A percentile compares a stretch with the other conserved stretches of the same genome.
Evolutionary conservation across 2,329 filamentous ascomycete species (phyloP).

Genomic region (Trichoderma polysporum): DNA sequence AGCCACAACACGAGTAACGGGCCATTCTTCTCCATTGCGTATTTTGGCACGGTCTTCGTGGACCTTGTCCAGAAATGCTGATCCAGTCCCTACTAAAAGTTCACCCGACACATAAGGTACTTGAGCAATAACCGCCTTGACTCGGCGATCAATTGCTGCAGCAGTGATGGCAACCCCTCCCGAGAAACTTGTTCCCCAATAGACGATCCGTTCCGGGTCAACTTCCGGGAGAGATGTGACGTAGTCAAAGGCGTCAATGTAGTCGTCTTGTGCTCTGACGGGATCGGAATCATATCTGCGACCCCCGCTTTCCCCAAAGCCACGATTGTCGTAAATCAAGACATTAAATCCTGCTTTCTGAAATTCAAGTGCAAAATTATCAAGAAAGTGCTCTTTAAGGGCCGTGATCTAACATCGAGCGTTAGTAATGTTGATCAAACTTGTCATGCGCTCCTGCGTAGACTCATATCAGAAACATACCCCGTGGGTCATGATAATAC

Average conservation of each 20-base stretch:
- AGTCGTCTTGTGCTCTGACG: constrained; percentile 20
- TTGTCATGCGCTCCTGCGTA: not conserved
- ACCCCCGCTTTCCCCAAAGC: constrained; percentile 24
- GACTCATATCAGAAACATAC: not conserved
- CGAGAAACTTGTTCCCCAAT: constrained; percentile 23
- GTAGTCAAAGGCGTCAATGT: constrained; percentile 25
- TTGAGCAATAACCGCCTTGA: constrained; percentile 21
- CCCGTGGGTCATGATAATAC: constrained; percentile 16
- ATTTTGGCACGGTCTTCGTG: constrained; percentile 13
- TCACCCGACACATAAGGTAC: constrained; percentile 24
- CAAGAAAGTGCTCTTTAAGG: constrained; percentile 20
- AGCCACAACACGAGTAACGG: not conserved
- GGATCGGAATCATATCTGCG: constrained; percentile 23
- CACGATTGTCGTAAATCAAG: constrained; percentile 24
- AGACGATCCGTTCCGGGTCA: constrained; percentile 20
- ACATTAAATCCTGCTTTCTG: constrained; percentile 21
- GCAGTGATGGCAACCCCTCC: constrained; percentile 22
- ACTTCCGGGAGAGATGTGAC: constrained; percentile 22
- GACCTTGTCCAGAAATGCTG: not conserved
- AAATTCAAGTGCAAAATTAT: constrained; percentile 21
- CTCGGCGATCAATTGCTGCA: constrained; percentile 22
- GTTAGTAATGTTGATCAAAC: not conserved
- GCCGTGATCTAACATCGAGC: not conserved
- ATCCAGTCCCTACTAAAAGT: not conserved
- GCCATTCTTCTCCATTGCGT: not conserved